Evolutionary conservation across 139 green algal species (phyloP), one percentile per base, ranked within the genome.

Genomic region (Auxenochlorella protothecoides): DNA sequence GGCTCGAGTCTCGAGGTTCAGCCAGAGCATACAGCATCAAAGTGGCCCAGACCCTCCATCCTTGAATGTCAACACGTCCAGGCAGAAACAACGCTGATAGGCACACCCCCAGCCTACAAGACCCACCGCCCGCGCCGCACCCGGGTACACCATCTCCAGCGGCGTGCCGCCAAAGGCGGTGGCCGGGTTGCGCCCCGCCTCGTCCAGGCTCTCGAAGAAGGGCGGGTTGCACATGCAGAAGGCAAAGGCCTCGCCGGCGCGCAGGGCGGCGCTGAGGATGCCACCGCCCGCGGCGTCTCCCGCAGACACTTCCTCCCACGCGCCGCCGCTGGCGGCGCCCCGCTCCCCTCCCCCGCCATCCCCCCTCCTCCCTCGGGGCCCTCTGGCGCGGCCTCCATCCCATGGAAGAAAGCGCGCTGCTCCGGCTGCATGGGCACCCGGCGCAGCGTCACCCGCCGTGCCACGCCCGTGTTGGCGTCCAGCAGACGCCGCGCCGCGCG

Each of bases 141-240:
- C 93, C 68, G 85, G 82, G 68, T 82, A 96, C 61, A 93, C 85
- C 89, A 96, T 97, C 83, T 98, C 93, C 2, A 59, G 81, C 0
- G 79, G 67, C 0, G 88, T 94, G 62, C 90, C 88, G 76, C 74
- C 68, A 72, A 82, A 97, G 1, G 80, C 87, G 0, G 93, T 97
- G 72, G 74, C 76, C 3, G 93, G 93, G 73, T 98, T 97, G 10
- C 65, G 68, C 9, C 76, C 80, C 2, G 90, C 89, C 44, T 97
- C 84, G 27, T 84, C 78, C n/a, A 93, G 84, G 63, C 52, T 84
- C 16, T 84, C 77, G 73, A 98, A 98, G 78, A 98, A 98, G 10
- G 93, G 93, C n/a, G 93, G 93, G 80, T 98, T 98, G 83, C 93
- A 97, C 89, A 96, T 96, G 73, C 77, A 87, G 80, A 92, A 97